phyloP scores from a whole-genome alignment of 371 early-diverging fungal genomes.

The Coemansia sp. region DNA sequence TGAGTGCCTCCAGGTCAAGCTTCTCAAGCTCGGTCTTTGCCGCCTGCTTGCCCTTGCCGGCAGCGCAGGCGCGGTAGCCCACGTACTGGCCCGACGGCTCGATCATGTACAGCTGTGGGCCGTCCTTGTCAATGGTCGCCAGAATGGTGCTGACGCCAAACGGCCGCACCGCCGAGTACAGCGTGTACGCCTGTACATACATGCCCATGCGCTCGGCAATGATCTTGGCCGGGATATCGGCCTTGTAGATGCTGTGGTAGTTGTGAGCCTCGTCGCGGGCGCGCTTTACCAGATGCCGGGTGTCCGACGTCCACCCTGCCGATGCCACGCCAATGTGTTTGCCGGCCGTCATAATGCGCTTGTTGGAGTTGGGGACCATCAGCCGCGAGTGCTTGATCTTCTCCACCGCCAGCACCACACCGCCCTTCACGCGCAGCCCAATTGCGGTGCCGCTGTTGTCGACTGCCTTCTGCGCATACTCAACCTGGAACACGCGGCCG shows the following conservation, averaged over 20 bases:
- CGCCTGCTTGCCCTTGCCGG: constrained; percentile 95
- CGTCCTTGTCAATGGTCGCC: constrained; percentile 72
- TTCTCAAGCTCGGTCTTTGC: constrained; percentile 98
- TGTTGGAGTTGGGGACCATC: constrained; percentile 88
- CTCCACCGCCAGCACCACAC: constrained; percentile 95
- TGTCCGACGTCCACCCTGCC: constrained; percentile 95
- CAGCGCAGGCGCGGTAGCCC: constrained; percentile 94
- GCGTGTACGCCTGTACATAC: constrained; percentile 93
- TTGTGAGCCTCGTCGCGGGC: constrained; percentile 89
- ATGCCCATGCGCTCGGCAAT: constrained; percentile 92
- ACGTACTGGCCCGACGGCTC: constrained; percentile 97
- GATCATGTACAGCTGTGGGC: constrained; percentile 88
- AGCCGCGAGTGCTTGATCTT: constrained; percentile 94
- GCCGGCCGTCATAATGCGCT: constrained; percentile 90
- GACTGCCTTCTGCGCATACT: constrained; percentile 97
- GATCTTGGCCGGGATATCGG: constrained; percentile 54
- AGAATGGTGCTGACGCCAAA: constrained; percentile 89
- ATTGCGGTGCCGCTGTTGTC: constrained; percentile 97
- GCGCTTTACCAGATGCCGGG: constrained; percentile 84
- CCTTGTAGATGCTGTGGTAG: constrained; percentile 86
- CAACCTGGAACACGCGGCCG: constrained; percentile 97
- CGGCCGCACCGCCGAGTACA: constrained; percentile 97
- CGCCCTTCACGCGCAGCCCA: constrained; percentile 92
- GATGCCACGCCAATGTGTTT: constrained; percentile 91
- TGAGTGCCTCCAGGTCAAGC: constrained; percentile 81